Evolutionary conservation across 257 asterid genomes (phyloP).

Genomic region (Jacaranda copaia): DNA sequence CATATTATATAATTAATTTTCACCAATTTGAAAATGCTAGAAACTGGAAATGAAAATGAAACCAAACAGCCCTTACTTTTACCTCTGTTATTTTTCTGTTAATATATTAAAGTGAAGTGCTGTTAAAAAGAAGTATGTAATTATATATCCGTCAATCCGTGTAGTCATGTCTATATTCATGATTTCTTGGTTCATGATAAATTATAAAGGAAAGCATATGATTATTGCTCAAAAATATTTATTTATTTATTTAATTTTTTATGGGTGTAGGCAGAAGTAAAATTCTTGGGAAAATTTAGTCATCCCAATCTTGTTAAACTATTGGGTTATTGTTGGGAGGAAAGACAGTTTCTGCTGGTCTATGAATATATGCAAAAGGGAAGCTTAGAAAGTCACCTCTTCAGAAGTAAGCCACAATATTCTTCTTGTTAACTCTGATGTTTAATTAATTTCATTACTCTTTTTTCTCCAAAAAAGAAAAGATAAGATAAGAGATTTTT

Average conservation of each 20-base stretch:
- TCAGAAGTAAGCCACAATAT: slow-evolving; percentile 59
- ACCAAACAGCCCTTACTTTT: not conserved
- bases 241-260: too few relatives aligned
- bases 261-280: slow-evolving; percentile 89
- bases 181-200: too few relatives aligned
- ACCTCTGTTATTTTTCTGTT: not conserved
- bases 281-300: slow-evolving; percentile 81
- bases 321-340: slow-evolving; percentile 94
- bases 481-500: too few relatives aligned
- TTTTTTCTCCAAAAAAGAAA: not conserved
- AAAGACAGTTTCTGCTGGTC: slow-evolving; percentile 72
- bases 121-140: too few relatives aligned
- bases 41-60: too few relatives aligned
- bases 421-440: too few relatives aligned
- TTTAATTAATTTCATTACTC: not conserved
- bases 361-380: slow-evolving; percentile 88
- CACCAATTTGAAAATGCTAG: too few relatives aligned
- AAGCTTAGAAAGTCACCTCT: slow-evolving; percentile 88
- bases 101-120: not conserved
- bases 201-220: not conserved
- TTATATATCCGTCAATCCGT: too few relatives aligned
- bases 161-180: too few relatives aligned
- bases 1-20: too few relatives aligned
- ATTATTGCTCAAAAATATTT: not conserved
- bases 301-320: slow-evolving; percentile 89